These are phyloP conservation scores for Hypomyces perniciosus DNA, from an alignment of 2,329 filamentous ascomycete genomes.

Conservation along the genomic window DNA sequence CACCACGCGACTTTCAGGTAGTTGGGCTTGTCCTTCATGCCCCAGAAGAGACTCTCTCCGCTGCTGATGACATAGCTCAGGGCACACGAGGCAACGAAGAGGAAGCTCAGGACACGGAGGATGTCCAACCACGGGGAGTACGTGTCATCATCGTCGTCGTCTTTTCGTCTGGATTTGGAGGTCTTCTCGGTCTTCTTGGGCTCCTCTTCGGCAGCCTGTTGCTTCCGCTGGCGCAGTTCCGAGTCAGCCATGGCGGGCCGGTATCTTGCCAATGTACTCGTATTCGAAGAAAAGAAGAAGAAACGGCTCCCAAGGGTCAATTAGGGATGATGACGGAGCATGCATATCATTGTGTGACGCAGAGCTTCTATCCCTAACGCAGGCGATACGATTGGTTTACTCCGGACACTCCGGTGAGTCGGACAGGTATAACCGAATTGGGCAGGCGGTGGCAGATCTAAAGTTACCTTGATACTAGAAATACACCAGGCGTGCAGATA, in stretches of 20 bases:
- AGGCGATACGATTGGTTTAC: conserved; percentile 1
- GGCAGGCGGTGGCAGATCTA: not conserved
- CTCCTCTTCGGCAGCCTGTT: conserved; percentile 21
- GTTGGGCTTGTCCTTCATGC: conserved; percentile 52
- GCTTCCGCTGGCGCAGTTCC: conserved; percentile 41
- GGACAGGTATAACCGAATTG: too few relatives aligned
- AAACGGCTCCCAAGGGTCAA: not conserved
- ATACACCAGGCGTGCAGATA: too few relatives aligned
- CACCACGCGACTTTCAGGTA: conserved; percentile 55
- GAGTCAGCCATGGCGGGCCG: conserved; percentile 30
- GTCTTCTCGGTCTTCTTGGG: conserved; percentile 19
- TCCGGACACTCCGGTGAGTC: conserved; percentile 14
- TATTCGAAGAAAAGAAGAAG: not conserved
- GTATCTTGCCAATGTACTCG: not conserved
- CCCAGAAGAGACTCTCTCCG: conserved; percentile 66
- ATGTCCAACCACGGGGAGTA: conserved; percentile 56
- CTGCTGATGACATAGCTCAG: conserved; percentile 72
- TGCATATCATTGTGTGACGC: not conserved
- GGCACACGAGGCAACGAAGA: conserved; percentile 59
- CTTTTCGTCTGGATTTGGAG: conserved; percentile 13
- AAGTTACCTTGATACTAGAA: too few relatives aligned
- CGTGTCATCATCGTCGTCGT: conserved; percentile 50
- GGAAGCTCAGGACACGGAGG: conserved; percentile 61
- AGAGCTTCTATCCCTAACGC: not conserved
- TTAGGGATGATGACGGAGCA: not conserved